These are phyloP conservation scores for Nemania sp. DNA, from an alignment of 2,329 filamentous ascomycete species.

Conservation along the genomic window DNA sequence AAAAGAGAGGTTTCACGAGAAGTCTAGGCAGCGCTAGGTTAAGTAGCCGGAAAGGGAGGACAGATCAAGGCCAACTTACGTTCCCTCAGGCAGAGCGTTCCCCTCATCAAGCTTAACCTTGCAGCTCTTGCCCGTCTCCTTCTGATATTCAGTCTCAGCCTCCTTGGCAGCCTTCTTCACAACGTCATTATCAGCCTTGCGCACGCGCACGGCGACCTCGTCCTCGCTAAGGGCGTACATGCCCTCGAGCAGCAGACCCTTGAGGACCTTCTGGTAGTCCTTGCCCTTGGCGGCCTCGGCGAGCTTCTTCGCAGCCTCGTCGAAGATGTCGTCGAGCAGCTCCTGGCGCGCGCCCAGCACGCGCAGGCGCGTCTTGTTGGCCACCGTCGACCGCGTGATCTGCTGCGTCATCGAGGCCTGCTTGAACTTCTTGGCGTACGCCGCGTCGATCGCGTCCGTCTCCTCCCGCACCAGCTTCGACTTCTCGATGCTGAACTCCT, in stretches of 20 bases:
- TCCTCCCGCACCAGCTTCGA: slow-evolving; percentile 98
- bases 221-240: slow-evolving; percentile 88
- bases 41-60: slow-evolving; percentile 30
- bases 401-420: slow-evolving; percentile 98
- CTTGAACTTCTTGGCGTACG: slow-evolving; percentile 99
- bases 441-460: slow-evolving; percentile 88
- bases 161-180: slow-evolving; percentile 84
- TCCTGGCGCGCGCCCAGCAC: slow-evolving; percentile 90
- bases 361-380: slow-evolving; percentile 94
- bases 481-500: slow-evolving; percentile 99
- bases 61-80: slow-evolving; percentile 77
- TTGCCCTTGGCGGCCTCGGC: slow-evolving; percentile 72
- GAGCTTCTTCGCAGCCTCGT: slow-evolving; percentile 80
- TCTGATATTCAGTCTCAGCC: slow-evolving; percentile 79
- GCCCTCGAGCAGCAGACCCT: slow-evolving; percentile 87
- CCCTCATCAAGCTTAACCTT: slow-evolving; percentile 80
- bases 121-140: slow-evolving; percentile 76
- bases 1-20: not conserved
- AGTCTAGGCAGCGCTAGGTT: no score
- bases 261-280: slow-evolving; percentile 81
- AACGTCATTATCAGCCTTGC: slow-evolving; percentile 81
- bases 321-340: slow-evolving; percentile 90
- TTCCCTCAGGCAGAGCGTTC: slow-evolving; percentile 81
- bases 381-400: slow-evolving; percentile 94
- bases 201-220: slow-evolving; percentile 77